Conservation (phyloP, 1,284 basidiomycete genomes). For the Ustilago trichophora region DNA sequence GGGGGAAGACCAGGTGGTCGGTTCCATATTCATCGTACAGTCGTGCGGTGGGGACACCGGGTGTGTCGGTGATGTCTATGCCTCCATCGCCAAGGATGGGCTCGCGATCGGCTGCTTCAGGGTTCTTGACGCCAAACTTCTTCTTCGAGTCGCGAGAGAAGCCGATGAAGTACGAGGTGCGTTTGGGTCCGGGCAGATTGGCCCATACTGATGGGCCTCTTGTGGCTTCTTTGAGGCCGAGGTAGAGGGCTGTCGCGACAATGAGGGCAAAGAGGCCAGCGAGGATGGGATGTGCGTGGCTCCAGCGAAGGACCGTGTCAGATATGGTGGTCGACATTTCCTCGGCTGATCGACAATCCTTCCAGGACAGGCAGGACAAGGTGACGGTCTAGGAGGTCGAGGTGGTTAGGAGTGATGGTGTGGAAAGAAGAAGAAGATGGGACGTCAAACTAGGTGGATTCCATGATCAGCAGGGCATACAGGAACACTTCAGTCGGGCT, state of each 20-base stretch:
- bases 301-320: conserved; percentile 19
- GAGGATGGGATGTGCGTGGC: conserved; percentile 13
- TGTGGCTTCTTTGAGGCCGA: conserved; percentile 13
- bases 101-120: conserved; percentile 13
- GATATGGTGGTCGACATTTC: conserved; percentile 31
- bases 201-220: conserved; percentile 34
- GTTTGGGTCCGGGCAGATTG: conserved; percentile 25
- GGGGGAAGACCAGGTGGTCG: conserved; percentile 39
- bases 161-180: conserved; percentile 30
- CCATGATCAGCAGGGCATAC: too few species aligned
- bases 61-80: conserved; percentile 33
- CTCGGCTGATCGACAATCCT: not conserved
- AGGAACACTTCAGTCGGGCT: too few species aligned
- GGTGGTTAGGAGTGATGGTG: not conserved
- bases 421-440: not conserved
- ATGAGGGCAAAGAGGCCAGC: conserved; percentile 6
- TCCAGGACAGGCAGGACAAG: not conserved
- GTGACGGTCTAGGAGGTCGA: not conserved
- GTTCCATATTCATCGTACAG: conserved; percentile 25
- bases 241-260: conserved; percentile 7
- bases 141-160: conserved; percentile 27
- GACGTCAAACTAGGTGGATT: too few species aligned
- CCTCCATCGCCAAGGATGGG: conserved; percentile 38
- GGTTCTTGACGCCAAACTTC: conserved; percentile 31
- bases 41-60: conserved; percentile 25